Conservation (phyloP, 2,329 filamentous ascomycete genomes). For the Lachnellula subtilissima region DNA sequence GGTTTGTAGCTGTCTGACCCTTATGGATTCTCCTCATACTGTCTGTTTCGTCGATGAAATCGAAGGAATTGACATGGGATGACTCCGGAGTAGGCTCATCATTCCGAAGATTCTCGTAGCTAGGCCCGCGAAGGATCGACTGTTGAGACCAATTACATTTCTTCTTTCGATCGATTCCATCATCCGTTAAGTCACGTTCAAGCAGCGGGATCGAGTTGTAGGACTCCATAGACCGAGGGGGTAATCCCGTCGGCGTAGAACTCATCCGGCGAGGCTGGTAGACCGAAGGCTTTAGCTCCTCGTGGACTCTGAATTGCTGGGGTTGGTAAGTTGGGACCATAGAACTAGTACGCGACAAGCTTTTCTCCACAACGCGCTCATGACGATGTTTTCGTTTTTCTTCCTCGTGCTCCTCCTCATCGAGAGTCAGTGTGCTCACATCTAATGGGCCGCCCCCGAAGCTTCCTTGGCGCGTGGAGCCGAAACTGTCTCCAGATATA, state of each 20-base stretch:
- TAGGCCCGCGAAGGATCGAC: constrained; percentile 49
- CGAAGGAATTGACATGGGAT: constrained; percentile 44
- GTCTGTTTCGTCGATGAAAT: constrained; percentile 49
- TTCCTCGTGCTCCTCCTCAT: constrained; percentile 24
- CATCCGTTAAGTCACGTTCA: constrained; percentile 58
- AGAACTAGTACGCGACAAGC: constrained; percentile 31
- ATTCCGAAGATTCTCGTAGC: constrained; percentile 32
- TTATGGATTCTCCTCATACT: constrained; percentile 36
- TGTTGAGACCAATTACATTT: constrained; percentile 49
- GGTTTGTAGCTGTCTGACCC: constrained; percentile 15
- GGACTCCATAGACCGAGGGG: constrained; percentile 64
- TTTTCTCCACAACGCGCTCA: constrained; percentile 41
- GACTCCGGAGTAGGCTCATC: constrained; percentile 23
- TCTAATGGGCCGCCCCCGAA: constrained; percentile 26
- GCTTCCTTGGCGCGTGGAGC: constrained; percentile 18
- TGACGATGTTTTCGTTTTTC: constrained; percentile 45
- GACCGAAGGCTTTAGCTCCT: constrained; percentile 26
- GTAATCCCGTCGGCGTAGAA: constrained; percentile 38
- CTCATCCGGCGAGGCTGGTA: constrained; percentile 26
- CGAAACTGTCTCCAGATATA: constrained; percentile 13
- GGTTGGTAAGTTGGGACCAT: constrained; percentile 21
- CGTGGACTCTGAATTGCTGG: constrained; percentile 8
- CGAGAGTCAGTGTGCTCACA: constrained; percentile 18
- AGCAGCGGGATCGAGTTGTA: constrained; percentile 74
- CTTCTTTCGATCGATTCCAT: constrained; percentile 39